A percentile compares a stretch with the other conserved stretches of the same genome.
Evolutionary conservation across 345 rosid species (phyloP).

Genomic region (Salix arbutifolia): DNA sequence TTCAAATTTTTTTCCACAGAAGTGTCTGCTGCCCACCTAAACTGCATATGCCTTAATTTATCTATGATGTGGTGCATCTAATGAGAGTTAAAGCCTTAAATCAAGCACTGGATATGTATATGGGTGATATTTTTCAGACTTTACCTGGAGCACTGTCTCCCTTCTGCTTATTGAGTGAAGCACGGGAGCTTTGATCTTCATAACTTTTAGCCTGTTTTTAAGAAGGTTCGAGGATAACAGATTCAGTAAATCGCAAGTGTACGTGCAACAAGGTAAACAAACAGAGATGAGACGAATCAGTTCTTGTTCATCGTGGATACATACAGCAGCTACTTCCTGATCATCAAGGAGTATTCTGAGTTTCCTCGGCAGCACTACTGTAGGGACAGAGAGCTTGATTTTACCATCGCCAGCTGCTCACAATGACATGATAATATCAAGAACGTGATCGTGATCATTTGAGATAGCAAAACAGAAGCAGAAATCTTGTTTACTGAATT

Average conservation of each 20-base stretch:
- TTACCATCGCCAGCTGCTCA: conserved; percentile 8
- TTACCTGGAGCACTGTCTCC: conserved; percentile 9
- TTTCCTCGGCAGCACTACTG: conserved; percentile 40
- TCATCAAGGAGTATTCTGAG: conserved; percentile 23
- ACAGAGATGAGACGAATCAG: not conserved
- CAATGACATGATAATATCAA: not conserved
- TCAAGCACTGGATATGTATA: not conserved
- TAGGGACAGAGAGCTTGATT: not conserved
- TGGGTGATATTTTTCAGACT: not conserved
- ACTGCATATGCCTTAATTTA: not conserved
- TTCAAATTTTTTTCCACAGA: not conserved
- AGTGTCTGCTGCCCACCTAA: not conserved
- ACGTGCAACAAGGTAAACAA: not conserved
- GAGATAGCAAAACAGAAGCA: not conserved
- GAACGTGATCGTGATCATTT: not conserved
- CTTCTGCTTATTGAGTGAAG: conserved; percentile 1
- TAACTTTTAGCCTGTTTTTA: conserved; percentile 11
- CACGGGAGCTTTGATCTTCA: not conserved
- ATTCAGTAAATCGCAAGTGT: not conserved
- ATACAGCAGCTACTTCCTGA: conserved; percentile 20
- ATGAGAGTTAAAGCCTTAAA: not conserved
- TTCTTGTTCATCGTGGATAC: not conserved
- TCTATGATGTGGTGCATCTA: not conserved
- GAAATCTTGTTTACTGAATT: not conserved
- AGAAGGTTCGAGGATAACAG: not conserved